Evolutionary conservation across 2,329 filamentous ascomycete genomes (phyloP).

Genomic region (Xylariaceae sp.): DNA sequence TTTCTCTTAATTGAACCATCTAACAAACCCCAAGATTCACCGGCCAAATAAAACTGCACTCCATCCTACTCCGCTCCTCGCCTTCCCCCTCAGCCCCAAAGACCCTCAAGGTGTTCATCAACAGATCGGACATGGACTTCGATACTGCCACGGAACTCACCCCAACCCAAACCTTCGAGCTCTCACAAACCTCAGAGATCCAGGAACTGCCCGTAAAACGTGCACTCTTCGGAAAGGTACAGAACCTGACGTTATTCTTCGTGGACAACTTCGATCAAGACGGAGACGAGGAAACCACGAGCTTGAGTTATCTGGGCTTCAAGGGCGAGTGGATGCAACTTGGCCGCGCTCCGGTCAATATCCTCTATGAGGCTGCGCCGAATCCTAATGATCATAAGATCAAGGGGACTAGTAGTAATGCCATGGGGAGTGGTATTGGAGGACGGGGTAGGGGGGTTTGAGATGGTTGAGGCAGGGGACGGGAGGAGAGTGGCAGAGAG

Average conservation of each 20-base stretch:
- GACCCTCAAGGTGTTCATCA: constrained; percentile 84
- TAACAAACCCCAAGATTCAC: constrained; percentile 60
- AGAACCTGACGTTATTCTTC: constrained; percentile 80
- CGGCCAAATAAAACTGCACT: constrained; percentile 88
- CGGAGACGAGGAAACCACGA: constrained; percentile 76
- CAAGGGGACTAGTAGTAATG: constrained; percentile 54
- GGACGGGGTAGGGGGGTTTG: constrained; percentile 37
- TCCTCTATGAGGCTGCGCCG: constrained; percentile 90
- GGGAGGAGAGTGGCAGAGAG: neutral
- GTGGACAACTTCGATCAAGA: constrained; percentile 72
- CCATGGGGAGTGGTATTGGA: constrained; percentile 55
- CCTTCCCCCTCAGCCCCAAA: constrained; percentile 67
- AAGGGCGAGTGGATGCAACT: constrained; percentile 91
- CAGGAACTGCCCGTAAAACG: constrained; percentile 80
- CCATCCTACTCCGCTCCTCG: constrained; percentile 80
- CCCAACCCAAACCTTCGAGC: constrained; percentile 71
- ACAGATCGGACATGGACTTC: constrained; percentile 87
- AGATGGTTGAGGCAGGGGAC: neutral
- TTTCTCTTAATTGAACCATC: neutral
- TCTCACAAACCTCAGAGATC: constrained; percentile 75
- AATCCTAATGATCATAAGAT: constrained; percentile 84
- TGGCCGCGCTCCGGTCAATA: constrained; percentile 77
- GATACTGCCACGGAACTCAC: constrained; percentile 64
- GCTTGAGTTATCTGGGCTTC: constrained; percentile 82
- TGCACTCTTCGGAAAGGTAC: constrained; percentile 85